Evolutionary conservation across 371 early-diverging fungal genomes (phyloP).

Genomic region (Mortierella sp.): DNA sequence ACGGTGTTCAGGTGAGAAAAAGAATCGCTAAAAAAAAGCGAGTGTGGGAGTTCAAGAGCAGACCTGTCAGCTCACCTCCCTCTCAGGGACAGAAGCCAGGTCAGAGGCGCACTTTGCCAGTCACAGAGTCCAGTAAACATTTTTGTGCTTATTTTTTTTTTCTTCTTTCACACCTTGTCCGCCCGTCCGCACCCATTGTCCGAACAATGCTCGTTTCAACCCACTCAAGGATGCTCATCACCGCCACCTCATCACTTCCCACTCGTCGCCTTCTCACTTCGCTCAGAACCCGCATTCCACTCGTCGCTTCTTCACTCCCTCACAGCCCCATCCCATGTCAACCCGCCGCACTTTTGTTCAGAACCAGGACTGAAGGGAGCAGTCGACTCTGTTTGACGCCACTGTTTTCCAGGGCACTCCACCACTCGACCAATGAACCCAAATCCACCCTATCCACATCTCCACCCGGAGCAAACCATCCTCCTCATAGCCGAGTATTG

Average conservation of each 20-base stretch:
- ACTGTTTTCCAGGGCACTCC: not conserved
- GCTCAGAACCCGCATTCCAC: not conserved
- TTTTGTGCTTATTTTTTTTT: not conserved
- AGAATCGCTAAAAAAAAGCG: not conserved
- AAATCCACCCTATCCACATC: not conserved
- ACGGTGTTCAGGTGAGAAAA: too few relatives aligned
- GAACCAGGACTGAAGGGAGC: not conserved
- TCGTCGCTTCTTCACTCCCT: not conserved
- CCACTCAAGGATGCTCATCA: constrained; percentile 15
- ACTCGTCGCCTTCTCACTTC: constrained; percentile 9
- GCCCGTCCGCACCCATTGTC: not conserved
- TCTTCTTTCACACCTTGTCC: not conserved
- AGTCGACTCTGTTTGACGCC: not conserved
- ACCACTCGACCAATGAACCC: not conserved
- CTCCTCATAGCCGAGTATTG: constrained; percentile 23
- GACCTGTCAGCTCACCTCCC: too few relatives aligned
- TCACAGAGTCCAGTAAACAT: not conserved
- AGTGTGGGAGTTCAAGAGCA: not conserved
- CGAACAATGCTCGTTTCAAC: constrained; percentile 14
- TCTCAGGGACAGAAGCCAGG: not conserved
- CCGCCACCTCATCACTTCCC: constrained; percentile 3
- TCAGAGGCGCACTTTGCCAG: not conserved
- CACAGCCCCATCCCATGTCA: not conserved
- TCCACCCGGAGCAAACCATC: not conserved
- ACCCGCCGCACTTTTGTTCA: not conserved